Base-by-base conservation (phyloP, 495 filamentous ascomycete genomes). In the Aspergillus kassunensis region DNA sequence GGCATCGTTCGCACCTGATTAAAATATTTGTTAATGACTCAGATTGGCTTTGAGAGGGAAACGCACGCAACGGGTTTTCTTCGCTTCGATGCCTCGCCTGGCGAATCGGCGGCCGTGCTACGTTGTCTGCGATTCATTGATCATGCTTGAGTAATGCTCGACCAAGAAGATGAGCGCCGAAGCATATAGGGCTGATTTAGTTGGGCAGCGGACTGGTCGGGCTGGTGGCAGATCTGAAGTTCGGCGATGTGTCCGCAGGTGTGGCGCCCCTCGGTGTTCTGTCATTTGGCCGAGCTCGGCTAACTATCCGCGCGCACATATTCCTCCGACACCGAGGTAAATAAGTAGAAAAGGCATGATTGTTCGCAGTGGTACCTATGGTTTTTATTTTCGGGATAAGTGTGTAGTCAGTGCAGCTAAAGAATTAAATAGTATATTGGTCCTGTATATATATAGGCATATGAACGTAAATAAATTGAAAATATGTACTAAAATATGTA, bases 1-100 rank as follows among this genome's bases (percentile, higher is more conserved):
- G 72, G 55, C 72, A 76, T 59, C 72, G 61, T 50, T 73, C 65
- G 43, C 73, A 76, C 12, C 70, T 75, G 48, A 51, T 1, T 15
- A 27, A 15, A 41, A 44, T 40, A 31, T n/a, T 39, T 29, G 24
- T 54, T 18, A 44, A 21, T 51, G 23, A 36, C 31, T 25, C 15
- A 7, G 33, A 37, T 31, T 16, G 41, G 11, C 10, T 27, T 6
- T 34, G 31, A 25, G 10, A 44, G 27, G 21, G 15, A 29, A 24
- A 51, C 55, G 27, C 56, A 73, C 70, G 70, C 70, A 29, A 69
- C 62, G 36, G 69, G 68, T 47, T 74, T 74, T 52, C 64, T 64
- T 51, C 60, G 60, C 36, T 72, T 67, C 25, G 58, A 41, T 8
- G 23, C 40, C 16, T 54, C 55, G 10, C 43, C 27, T 41, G 45